phyloP scores from a whole-genome alignment of 106 monocot species.

The Acorus calamus region DNA sequence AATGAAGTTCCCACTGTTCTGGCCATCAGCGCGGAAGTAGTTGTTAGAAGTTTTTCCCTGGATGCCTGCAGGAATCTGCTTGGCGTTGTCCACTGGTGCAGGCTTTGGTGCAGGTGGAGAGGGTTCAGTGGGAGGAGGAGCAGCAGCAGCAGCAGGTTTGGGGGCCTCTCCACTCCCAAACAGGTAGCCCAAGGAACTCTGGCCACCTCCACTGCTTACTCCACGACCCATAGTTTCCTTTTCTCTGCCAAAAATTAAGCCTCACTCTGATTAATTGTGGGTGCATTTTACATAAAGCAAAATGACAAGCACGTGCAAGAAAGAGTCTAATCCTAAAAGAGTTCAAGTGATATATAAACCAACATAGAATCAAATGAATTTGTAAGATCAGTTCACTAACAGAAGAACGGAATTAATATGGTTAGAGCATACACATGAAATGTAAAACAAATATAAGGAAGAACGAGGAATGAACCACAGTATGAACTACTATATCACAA shows the following conservation, averaged over 20 bases:
- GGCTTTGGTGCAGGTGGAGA: slow-evolving; percentile 15
- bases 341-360: no score
- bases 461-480: no score
- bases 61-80: slow-evolving; percentile 68
- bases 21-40: slow-evolving; percentile 75
- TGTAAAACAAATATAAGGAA: no score
- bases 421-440: no score
- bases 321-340: no score
- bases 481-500: no score
- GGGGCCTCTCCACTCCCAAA: slow-evolving; percentile 43
- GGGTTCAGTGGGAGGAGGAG: neutral
- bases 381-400: no score
- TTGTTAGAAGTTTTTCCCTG: slow-evolving; percentile 41
- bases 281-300: no score
- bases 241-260: neutral
- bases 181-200: slow-evolving; percentile 65
- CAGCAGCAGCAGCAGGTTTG: slow-evolving; percentile 11
- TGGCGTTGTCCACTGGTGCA: slow-evolving; percentile 23
- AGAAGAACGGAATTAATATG: no score
- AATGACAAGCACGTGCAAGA: no score
- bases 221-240: slow-evolving; percentile 38
- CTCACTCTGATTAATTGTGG: no score
- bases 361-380: no score
- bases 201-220: slow-evolving; percentile 57
- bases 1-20: slow-evolving; percentile 78